These are phyloP conservation scores for Thelonectria rubi DNA, from an alignment of 2,329 filamentous ascomycete genomes.

Conservation along the genomic window DNA sequence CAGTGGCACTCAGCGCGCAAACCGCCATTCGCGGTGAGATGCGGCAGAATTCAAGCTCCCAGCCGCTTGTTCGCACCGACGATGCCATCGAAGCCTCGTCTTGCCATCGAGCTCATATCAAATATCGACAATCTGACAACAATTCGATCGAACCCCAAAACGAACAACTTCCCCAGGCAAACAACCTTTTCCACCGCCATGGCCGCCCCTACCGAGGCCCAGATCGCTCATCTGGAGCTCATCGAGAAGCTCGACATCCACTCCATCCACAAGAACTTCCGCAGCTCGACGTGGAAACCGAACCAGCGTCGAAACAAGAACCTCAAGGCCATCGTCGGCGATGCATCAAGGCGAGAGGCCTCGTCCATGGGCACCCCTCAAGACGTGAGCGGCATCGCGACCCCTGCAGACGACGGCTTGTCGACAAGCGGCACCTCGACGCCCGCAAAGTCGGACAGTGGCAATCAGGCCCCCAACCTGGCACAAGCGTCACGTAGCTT, in stretches of 20 bases:
- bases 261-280: conserved; percentile 85
- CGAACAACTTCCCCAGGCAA: not conserved
- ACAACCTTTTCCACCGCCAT: conserved; percentile 42
- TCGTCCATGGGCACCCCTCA: conserved; percentile 82
- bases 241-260: conserved; percentile 94
- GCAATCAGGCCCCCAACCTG: conserved; percentile 70
- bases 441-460: conserved; percentile 55
- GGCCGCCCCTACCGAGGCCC: conserved; percentile 73
- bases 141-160: not conserved
- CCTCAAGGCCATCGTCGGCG: conserved; percentile 93
- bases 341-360: conserved; percentile 88
- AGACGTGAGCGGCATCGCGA: conserved; percentile 78
- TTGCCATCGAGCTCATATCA: not conserved
- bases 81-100: conserved; percentile 1
- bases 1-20: conserved; percentile 17
- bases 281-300: conserved; percentile 89
- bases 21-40: not conserved
- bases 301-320: conserved; percentile 98
- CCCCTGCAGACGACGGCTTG: conserved; percentile 65
- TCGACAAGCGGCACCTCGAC: conserved; percentile 68
- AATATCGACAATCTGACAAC: not conserved
- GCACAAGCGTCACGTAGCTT: conserved; percentile 89
- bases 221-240: conserved; percentile 84
- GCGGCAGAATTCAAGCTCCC: conserved; percentile 36
- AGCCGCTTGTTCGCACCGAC: not conserved